phyloP scores from a whole-genome alignment of 1,139 yeast genomes.

The Dujonia santamariae region DNA sequence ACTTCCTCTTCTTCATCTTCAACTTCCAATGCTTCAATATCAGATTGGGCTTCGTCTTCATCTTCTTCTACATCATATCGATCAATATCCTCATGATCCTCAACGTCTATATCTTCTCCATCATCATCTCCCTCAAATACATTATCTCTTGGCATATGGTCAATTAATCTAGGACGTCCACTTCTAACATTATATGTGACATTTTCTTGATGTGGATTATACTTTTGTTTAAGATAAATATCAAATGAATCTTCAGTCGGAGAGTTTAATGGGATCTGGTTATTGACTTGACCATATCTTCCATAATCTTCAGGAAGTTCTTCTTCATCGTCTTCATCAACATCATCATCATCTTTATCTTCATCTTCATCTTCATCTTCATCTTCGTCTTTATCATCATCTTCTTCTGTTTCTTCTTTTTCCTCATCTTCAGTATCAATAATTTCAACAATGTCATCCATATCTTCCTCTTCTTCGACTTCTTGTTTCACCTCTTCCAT shows the following conservation, averaged over 20 bases:
- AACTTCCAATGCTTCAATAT: neutral
- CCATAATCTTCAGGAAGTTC: neutral
- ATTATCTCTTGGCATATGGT: conserved; percentile 4
- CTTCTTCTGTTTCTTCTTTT: neutral
- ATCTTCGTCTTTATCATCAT: conserved; percentile 2
- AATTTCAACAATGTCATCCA: neutral
- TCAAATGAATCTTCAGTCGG: conserved; percentile 1
- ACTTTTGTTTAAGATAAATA: neutral
- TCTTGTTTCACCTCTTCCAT: conserved; percentile 2
- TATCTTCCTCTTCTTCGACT: conserved; percentile 1
- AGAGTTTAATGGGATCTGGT: neutral
- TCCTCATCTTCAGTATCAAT: conserved; percentile 1
- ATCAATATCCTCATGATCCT: neutral
- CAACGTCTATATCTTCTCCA: conserved; percentile 1
- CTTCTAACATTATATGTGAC: conserved; percentile 1
- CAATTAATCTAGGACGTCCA: conserved; percentile 6
- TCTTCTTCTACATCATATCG: neutral
- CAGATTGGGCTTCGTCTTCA: neutral
- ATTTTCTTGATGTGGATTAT: neutral
- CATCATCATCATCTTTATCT: conserved; percentile 4
- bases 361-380: conserved; percentile 4
- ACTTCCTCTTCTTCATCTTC: neutral
- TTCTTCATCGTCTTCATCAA: conserved; percentile 2
- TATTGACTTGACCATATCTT: neutral
- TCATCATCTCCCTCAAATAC: conserved; percentile 4